phyloP scores from a whole-genome alignment of 2,329 filamentous ascomycete genomes.

The Penicillium capsulatum region DNA sequence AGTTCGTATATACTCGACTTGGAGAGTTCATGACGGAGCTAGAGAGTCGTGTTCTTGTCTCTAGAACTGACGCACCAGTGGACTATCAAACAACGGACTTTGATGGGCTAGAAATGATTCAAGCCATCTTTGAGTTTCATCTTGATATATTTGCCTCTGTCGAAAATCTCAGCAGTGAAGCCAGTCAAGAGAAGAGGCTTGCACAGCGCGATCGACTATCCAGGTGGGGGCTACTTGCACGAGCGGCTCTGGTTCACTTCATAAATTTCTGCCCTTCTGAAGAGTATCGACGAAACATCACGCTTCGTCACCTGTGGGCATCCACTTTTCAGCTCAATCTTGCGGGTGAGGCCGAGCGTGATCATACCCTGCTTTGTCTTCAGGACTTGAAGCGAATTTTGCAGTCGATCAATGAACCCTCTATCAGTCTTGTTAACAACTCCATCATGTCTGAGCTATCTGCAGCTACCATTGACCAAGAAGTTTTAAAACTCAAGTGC shows the following conservation, averaged over 20 bases:
- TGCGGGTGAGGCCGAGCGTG: slow-evolving; percentile 52
- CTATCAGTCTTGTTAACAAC: slow-evolving; percentile 71
- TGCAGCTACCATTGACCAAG: slow-evolving; percentile 74
- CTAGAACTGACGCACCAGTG: slow-evolving; percentile 17
- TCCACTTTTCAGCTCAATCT: slow-evolving; percentile 60
- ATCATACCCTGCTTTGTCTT: slow-evolving; percentile 59
- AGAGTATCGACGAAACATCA: slow-evolving; percentile 42
- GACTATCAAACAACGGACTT: slow-evolving; percentile 31
- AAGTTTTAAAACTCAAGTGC: slow-evolving; percentile 86
- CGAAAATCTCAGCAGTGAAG: slow-evolving; percentile 56
- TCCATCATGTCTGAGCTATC: slow-evolving; percentile 84
- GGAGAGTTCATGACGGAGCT: slow-evolving; percentile 30
- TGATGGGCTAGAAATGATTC: slow-evolving; percentile 49
- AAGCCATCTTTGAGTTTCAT: slow-evolving; percentile 64
- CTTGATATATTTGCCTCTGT: slow-evolving; percentile 63
- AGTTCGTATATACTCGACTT: slow-evolving; percentile 47
- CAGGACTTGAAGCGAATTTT: slow-evolving; percentile 58
- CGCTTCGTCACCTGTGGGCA: slow-evolving; percentile 63
- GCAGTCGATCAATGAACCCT: slow-evolving; percentile 44
- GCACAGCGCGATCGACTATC: slow-evolving; percentile 56
- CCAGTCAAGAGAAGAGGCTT: slow-evolving; percentile 49
- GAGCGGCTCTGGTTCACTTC: slow-evolving; percentile 49
- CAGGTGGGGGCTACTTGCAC: slow-evolving; percentile 57
- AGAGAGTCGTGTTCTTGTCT: slow-evolving; percentile 27
- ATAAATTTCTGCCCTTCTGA: slow-evolving; percentile 29